These are phyloP conservation scores for Fonsecaea nubica DNA, from an alignment of 2,329 filamentous ascomycete species.

Conservation along the genomic window DNA sequence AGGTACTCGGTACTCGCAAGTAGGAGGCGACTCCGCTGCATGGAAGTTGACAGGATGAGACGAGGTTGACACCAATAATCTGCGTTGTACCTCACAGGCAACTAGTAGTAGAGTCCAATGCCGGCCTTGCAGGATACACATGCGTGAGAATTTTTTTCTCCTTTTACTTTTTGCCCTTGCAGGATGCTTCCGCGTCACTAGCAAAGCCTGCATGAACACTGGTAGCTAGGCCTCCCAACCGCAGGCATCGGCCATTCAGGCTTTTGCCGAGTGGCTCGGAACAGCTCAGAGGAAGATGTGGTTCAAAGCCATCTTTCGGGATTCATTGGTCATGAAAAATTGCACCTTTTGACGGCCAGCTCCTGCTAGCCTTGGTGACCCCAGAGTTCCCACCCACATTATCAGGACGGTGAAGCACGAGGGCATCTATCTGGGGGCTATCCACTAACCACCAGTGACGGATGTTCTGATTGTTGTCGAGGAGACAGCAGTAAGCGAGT, in stretches of 20 bases:
- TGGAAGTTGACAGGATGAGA: not conserved
- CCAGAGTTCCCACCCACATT: constrained; percentile 1
- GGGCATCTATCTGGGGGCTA: constrained; percentile 8
- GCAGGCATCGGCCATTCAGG: not conserved
- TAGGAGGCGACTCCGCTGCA: not conserved
- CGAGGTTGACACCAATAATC: not conserved
- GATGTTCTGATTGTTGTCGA: constrained; percentile 26
- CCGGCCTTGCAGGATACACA: constrained; percentile 9
- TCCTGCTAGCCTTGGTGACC: constrained; percentile 5
- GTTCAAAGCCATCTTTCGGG: not conserved
- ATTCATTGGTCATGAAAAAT: constrained; percentile 26
- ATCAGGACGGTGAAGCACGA: not conserved
- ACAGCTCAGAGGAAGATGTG: not conserved
- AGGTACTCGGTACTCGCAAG: not conserved
- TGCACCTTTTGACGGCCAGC: constrained; percentile 19
- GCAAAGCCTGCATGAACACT: constrained; percentile 14
- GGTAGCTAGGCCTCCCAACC: not conserved
- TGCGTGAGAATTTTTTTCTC: constrained; percentile 17
- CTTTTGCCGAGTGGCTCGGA: constrained; percentile 1
- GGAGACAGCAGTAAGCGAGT: constrained; percentile 26
- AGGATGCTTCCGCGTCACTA: constrained; percentile 8
- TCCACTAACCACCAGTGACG: constrained; percentile 22
- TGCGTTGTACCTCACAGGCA: not conserved
- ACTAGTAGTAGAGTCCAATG: not conserved
- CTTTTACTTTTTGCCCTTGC: constrained; percentile 5